Base-by-base conservation (phyloP, 305 asterid genomes). In the Solanum hybrid region DNA sequence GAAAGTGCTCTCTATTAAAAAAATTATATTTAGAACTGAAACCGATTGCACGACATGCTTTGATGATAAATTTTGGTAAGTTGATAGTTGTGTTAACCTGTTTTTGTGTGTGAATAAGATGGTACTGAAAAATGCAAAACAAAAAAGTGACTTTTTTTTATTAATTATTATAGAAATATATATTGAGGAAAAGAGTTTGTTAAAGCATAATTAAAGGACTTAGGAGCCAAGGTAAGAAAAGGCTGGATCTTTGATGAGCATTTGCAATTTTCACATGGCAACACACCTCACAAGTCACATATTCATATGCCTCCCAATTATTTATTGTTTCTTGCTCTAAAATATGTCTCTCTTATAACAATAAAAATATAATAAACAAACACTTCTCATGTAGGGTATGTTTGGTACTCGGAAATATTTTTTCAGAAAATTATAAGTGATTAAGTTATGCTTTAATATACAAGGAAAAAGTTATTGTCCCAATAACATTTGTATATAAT, bases 181-280 rank as follows among this genome's bases (percentile, higher is more conserved):
- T 26, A 26, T 15, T 39, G 87, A 26, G 8, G 29, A 10, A n/a
- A 79, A 37, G 34, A 38, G 68, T 38, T 22, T 80, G 68, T 24
- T 57, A 57, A 20, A 57, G 70, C 10, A 57, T 17, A 57, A 57
- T 17, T 57, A 81, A 38, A 13, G 4, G 34, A 81, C 12, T 81
- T 38, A 51, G 51, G 32, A 24, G 78, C 20, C 31, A 72, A 72
- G 86, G 61, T 31, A 12, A 38, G 1, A 2, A 29, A 81, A 68
- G 87, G 73, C 73, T 83, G 87, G 73, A 83, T 83, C 10, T 41
- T 4, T 83, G 87, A 41, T 41, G 87, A 13, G 38, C 87, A 27
- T 83, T 83, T 83, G 38, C 73, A 15, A 83, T 27, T 41, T 27
- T 83, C 87, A 83, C 87, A 83, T 83, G 87, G 73, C 38, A 83